A percentile compares a stretch with the other conserved stretches of the same genome.
phyloP scores from a whole-genome alignment of 2,329 filamentous ascomycete species.

The Thermoascus crustaceus region DNA sequence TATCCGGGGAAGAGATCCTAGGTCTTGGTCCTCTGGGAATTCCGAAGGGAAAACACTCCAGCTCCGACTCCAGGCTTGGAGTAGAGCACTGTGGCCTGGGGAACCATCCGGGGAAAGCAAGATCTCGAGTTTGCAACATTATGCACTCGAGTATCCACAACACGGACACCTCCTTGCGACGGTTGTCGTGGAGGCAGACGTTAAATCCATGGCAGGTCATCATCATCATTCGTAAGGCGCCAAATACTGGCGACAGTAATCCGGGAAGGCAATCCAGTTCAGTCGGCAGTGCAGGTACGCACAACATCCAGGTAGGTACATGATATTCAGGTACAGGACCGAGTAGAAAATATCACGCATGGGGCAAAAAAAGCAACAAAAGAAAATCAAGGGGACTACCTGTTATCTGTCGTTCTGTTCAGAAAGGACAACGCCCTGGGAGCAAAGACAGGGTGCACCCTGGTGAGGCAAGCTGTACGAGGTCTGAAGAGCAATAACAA shows the following conservation, averaged over 20 bases:
- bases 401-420: conserved; percentile 24
- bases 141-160: conserved; percentile 31
- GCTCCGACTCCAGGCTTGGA: conserved; percentile 21
- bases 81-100: conserved; percentile 13
- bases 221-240: conserved; percentile 17
- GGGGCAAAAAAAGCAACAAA: conserved; percentile 12
- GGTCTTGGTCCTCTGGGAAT: not conserved
- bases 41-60: conserved; percentile 13
- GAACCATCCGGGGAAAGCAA: conserved; percentile 12
- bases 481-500: conserved; percentile 18
- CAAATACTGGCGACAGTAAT: conserved; percentile 11
- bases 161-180: no score
- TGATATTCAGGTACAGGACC: conserved; percentile 14
- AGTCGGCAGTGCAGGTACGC: conserved; percentile 7
- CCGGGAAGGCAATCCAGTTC: conserved; percentile 9
- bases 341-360: conserved; percentile 10
- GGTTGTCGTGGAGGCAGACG: conserved; percentile 20
- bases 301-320: conserved; percentile 10
- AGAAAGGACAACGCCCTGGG: conserved; percentile 18
- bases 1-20: no score
- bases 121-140: conserved; percentile 30
- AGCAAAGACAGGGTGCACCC: conserved; percentile 7
- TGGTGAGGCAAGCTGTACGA: conserved; percentile 5
- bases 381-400: conserved; percentile 33
- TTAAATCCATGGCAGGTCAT: conserved; percentile 18